These are phyloP conservation scores for Talaromyces atroroseus DNA, from an alignment of 2,329 filamentous ascomycete species.

Conservation along the genomic window DNA sequence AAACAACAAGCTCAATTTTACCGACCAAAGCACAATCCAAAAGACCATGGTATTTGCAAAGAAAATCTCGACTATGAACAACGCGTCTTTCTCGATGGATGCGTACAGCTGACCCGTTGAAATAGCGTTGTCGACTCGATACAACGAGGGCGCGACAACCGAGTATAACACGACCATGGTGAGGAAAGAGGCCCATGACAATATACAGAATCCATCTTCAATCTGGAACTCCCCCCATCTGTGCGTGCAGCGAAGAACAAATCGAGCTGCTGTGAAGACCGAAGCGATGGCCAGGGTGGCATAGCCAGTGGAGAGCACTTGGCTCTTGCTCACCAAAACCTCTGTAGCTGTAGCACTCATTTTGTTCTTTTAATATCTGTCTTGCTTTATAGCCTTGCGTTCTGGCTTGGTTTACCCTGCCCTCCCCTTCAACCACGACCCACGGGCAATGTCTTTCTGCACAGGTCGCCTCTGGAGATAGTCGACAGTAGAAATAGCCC, in stretches of 20 bases:
- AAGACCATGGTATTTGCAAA: conserved; percentile 35
- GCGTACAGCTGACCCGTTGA: conserved; percentile 21
- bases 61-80: conserved; percentile 32
- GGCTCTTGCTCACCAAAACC: conserved; percentile 7
- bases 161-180: conserved; percentile 29
- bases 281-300: conserved; percentile 17
- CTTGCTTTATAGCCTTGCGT: too few species aligned
- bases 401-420: too few species aligned
- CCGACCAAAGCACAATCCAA: conserved; percentile 37
- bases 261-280: conserved; percentile 15
- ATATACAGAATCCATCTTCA: conserved; percentile 13
- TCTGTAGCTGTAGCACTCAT: conserved; percentile 10
- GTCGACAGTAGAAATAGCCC: too few species aligned
- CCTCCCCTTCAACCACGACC: too few species aligned
- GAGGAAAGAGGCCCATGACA: conserved; percentile 23
- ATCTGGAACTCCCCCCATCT: conserved; percentile 8
- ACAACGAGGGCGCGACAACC: conserved; percentile 30
- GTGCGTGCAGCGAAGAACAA: conserved; percentile 9
- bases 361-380: too few species aligned
- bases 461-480: too few species aligned
- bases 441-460: too few species aligned
- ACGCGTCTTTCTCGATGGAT: conserved; percentile 26
- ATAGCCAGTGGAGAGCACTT: conserved; percentile 16
- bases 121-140: conserved; percentile 23
- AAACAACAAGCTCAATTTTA: conserved; percentile 37